phyloP scores from a whole-genome alignment of 179 eudicot genomes.

The Vitellaria paradoxa region DNA sequence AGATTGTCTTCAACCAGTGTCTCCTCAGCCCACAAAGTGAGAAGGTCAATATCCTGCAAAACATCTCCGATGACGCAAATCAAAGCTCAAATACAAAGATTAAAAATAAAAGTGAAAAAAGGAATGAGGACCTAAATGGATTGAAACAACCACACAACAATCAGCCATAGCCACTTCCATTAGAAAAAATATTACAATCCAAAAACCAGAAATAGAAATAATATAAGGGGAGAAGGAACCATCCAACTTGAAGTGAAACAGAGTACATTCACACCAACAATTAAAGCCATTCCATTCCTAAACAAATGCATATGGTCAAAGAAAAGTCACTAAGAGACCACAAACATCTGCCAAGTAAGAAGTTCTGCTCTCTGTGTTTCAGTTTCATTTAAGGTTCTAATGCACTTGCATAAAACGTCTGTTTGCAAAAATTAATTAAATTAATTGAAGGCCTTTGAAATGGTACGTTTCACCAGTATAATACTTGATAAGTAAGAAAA shows the following conservation, averaged over 20 bases:
- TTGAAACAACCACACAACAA: not conserved
- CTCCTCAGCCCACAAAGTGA: constrained; percentile 95
- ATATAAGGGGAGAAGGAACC: not conserved
- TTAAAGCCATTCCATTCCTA: not conserved
- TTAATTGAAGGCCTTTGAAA: not conserved
- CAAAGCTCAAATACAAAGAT: constrained; percentile 4
- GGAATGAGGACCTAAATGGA: not conserved
- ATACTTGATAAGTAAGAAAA: not conserved
- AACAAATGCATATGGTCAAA: not conserved
- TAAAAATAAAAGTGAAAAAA: not conserved
- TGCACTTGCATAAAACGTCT: not conserved
- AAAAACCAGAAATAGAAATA: not conserved
- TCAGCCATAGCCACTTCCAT: not conserved
- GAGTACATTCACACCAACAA: not conserved
- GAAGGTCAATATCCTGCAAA: constrained; percentile 76
- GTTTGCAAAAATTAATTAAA: not conserved
- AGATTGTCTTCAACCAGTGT: constrained; percentile 79
- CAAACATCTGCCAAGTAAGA: not conserved
- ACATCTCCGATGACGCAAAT: constrained; percentile 15
- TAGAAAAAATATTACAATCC: not conserved
- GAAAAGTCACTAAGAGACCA: not conserved
- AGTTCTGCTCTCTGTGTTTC: not conserved
- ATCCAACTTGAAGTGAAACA: not conserved
- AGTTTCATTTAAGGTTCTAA: not conserved
- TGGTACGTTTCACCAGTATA: not conserved